A percentile compares a stretch with the other conserved stretches of the same genome.
Evolutionary conservation across 768 basidiomycete genomes (phyloP).

Genomic region (Collybia nuda): DNA sequence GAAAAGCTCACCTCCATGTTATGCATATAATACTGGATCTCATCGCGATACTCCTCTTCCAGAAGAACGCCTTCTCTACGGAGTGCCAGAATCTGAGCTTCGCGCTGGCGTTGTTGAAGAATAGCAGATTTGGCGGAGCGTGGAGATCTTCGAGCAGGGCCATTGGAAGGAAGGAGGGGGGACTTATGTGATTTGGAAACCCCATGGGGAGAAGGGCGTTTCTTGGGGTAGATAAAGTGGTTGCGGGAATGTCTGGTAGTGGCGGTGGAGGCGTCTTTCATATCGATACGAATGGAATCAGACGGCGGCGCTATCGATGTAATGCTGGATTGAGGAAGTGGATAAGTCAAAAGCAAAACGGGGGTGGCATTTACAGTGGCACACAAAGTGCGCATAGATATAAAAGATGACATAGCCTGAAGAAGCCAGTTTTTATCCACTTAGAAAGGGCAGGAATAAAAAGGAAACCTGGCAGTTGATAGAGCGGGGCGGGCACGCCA

Average conservation of each 20-base stretch:
- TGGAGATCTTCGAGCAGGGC: slow-evolving; percentile 59
- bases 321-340: slow-evolving; percentile 31
- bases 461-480: not conserved
- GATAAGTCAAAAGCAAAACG: slow-evolving; percentile 19
- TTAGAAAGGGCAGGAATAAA: slow-evolving; percentile 4
- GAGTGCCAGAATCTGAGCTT: slow-evolving; percentile 66
- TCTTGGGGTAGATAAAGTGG: slow-evolving; percentile 75
- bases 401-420: slow-evolving; percentile 15
- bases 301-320: slow-evolving; percentile 43
- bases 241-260: slow-evolving; percentile 61
- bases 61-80: slow-evolving; percentile 75
- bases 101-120: slow-evolving; percentile 65
- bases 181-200: slow-evolving; percentile 67
- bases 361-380: slow-evolving; percentile 18
- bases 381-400: slow-evolving; percentile 17
- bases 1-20: slow-evolving; percentile 88
- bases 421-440: too few species aligned
- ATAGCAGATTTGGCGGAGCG: slow-evolving; percentile 62
- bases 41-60: slow-evolving; percentile 95
- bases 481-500: not conserved
- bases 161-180: slow-evolving; percentile 50
- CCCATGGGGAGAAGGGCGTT: slow-evolving; percentile 81
- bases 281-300: slow-evolving; percentile 48
- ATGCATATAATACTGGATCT: slow-evolving; percentile 93
- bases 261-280: slow-evolving; percentile 75